Base-by-base conservation (phyloP, 2,329 filamentous ascomycete genomes). In the Colletotrichum sp. region DNA sequence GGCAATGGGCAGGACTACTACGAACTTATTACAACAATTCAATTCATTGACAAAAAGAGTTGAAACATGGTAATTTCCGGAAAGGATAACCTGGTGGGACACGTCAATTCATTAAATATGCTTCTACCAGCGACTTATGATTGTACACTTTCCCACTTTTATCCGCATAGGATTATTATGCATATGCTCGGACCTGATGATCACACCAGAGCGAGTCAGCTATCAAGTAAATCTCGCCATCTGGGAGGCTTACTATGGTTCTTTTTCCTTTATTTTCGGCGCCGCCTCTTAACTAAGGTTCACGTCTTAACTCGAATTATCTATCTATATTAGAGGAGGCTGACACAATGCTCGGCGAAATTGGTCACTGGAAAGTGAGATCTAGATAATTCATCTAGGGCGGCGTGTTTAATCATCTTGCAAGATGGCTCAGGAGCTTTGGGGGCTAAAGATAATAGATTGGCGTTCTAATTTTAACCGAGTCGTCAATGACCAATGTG, bases 71-170 rank as follows among this genome's bases (percentile, higher is more conserved):
- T 3, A 49, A 49, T 49, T 4, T 49, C 44, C 44, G n/a, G 9
- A 7, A 21, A 6, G 44, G 44, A 13, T 13, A 13, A 21, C 10
- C 10, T 21, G 10, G 44, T 7, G 10, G 18, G 44, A 49, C 18
- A 12, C 44, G 18, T 49, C 1, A 13, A 21, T 49, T 49, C n/a
- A 49, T 49, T 21, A n/a, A 49, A 49, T 4, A 49, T 49, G 10
- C 9, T 49, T 21, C n/a, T 21, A 3, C 44, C 18, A n/a, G 5
- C 18, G 18, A 21, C 44, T 21, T 6, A 44, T 44, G 9, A n/a
- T 1, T 5, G 1, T 1, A 44, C 18, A n/a, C 2, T n/a, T 2
- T n/a, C 39, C 44, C n/a, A 12, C n/a, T 49, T 49, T 21, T 21
- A 49, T 49, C 39, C 18, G 39, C 39, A 6, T 6, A 4, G 39